A percentile compares a stretch with the other conserved stretches of the same genome.
Evolutionary conservation across 2,329 filamentous ascomycete species (phyloP).

Genomic region (Neopestalotiopsis rosae): DNA sequence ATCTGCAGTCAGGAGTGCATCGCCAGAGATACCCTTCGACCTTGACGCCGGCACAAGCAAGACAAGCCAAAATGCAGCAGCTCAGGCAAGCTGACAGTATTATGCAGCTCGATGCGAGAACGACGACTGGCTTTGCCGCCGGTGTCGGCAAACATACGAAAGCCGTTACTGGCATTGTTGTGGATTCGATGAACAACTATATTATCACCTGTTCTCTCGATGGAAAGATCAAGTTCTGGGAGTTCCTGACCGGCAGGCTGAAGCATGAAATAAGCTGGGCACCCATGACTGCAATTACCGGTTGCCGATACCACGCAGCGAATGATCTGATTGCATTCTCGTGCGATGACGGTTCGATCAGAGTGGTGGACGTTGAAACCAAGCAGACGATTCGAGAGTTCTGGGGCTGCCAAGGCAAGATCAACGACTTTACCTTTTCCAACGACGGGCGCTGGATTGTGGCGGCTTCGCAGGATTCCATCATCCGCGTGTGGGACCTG

Average conservation of each 20-base stretch:
- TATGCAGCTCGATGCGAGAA: conserved; percentile 55
- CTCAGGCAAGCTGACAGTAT: conserved; percentile 63
- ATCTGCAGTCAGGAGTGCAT: conserved; percentile 90
- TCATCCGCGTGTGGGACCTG: conserved; percentile 90
- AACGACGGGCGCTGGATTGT: conserved; percentile 94
- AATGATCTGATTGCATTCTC: conserved; percentile 88
- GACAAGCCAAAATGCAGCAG: conserved; percentile 73
- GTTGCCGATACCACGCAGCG: conserved; percentile 78
- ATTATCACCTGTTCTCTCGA: conserved; percentile 88
- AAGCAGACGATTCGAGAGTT: conserved; percentile 91
- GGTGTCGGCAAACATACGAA: conserved; percentile 78
- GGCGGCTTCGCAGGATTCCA: conserved; percentile 79
- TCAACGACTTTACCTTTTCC: conserved; percentile 88
- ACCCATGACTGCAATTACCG: conserved; percentile 75
- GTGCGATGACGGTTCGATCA: conserved; percentile 87
- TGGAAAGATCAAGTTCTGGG: conserved; percentile 97
- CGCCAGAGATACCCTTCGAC: conserved; percentile 86
- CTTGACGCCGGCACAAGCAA: conserved; percentile 78
- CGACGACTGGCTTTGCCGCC: conserved; percentile 47
- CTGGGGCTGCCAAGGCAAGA: conserved; percentile 75
- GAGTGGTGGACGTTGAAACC: conserved; percentile 89
- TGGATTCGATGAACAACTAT: conserved; percentile 87
- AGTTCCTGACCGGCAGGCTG: conserved; percentile 83
- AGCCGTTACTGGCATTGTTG: conserved; percentile 82
- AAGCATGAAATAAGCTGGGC: conserved; percentile 85